Conservation (phyloP, 2,329 filamentous ascomycete genomes). For the Xylariaceae sp. region DNA sequence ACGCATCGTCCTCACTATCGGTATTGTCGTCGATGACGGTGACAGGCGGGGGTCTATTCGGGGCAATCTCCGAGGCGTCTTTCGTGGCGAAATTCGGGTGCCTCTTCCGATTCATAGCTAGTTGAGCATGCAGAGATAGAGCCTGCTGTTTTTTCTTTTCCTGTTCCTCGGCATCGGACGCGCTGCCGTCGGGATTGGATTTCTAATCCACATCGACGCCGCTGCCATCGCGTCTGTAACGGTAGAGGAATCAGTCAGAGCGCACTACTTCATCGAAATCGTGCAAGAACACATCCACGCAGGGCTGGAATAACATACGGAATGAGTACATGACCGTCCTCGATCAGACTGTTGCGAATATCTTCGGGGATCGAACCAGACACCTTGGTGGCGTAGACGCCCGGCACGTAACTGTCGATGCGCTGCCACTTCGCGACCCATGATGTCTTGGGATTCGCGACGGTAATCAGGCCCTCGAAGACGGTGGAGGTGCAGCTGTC, state of each 20-base stretch:
- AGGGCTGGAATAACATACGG: constrained; percentile 50
- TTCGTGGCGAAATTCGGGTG: not conserved
- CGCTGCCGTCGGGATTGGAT: not conserved
- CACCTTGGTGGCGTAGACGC: constrained; percentile 93
- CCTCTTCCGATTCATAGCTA: too few species aligned
- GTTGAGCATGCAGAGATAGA: too few species aligned
- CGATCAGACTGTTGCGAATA: constrained; percentile 55
- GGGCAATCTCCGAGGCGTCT: too few species aligned
- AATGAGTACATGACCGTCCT: constrained; percentile 62
- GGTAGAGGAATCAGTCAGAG: constrained; percentile 2
- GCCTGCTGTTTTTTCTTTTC: too few species aligned
- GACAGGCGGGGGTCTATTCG: not conserved
- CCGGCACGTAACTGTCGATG: constrained; percentile 79
- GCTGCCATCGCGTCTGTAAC: constrained; percentile 20
- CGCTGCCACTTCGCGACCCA: constrained; percentile 99
- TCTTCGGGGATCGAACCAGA: constrained; percentile 72
- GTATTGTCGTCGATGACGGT: not conserved
- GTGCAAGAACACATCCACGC: constrained; percentile 38
- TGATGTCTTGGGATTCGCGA: constrained; percentile 75
- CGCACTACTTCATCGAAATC: not conserved
- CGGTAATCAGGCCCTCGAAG: constrained; percentile 85
- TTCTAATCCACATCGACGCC: constrained; percentile 20
- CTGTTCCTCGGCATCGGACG: not conserved
- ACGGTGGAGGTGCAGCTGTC: constrained; percentile 93
- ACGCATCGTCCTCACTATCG: not conserved